Percentiles rank a stretch among this genome's conserved stretches.
Conservation (phyloP, 108 stramenopile species). For the Cyclotella kingstonii region DNA sequence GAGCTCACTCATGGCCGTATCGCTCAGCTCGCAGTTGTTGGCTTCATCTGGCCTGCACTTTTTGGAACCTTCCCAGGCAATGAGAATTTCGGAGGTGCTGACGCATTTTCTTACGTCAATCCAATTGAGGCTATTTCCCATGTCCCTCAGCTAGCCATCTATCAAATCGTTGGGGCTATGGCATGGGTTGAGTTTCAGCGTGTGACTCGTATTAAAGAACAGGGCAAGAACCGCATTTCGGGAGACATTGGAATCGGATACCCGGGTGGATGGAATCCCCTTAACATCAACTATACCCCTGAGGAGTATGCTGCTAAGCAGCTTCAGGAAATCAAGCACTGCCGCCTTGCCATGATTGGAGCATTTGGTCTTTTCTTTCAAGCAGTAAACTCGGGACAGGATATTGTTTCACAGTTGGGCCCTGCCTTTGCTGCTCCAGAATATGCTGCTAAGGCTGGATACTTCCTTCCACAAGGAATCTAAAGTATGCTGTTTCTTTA, state of each 20-base stretch:
- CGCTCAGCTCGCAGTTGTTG: constrained; percentile 94
- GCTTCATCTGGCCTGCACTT: constrained; percentile 91
- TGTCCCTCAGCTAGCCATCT: constrained; percentile 79
- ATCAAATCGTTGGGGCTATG: constrained; percentile 88
- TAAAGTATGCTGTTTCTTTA: constrained; percentile 52
- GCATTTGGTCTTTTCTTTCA: constrained; percentile 89
- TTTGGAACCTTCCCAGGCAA: constrained; percentile 95
- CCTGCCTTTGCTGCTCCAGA: constrained; percentile 80
- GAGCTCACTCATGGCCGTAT: constrained; percentile 98
- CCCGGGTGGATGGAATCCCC: constrained; percentile 90
- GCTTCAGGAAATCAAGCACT: constrained; percentile 96
- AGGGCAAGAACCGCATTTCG: constrained; percentile 67
- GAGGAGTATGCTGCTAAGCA: constrained; percentile 95
- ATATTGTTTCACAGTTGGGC: constrained; percentile 81
- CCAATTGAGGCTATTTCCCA: constrained; percentile 82
- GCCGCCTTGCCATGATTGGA: constrained; percentile 97
- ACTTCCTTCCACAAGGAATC: constrained; percentile 93
- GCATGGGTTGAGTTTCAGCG: constrained; percentile 83
- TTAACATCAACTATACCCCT: constrained; percentile 90
- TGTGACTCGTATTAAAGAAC: constrained; percentile 78
- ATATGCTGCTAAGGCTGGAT: constrained; percentile 83
- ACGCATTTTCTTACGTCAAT: constrained; percentile 92
- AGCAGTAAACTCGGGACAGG: constrained; percentile 68
- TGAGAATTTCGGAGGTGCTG: constrained; percentile 82
- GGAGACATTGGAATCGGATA: constrained; percentile 93